Evolutionary conservation across 805 yeast genomes (phyloP), one percentile per base, ranked within the genome.

Genomic region (Starmera pachycereana): DNA sequence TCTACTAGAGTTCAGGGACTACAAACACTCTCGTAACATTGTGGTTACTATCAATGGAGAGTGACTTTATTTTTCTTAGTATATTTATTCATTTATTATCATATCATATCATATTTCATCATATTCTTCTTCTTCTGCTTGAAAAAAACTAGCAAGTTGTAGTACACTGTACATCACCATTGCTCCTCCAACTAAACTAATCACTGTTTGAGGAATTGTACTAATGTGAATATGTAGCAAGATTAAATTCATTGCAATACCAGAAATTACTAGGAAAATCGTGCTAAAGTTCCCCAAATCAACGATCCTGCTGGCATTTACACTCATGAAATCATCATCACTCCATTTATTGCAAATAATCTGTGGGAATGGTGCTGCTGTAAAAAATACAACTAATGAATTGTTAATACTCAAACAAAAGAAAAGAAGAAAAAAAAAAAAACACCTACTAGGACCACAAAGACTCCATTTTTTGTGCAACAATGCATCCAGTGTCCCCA

Each of bases 381-480:
- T 61, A 52, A 75, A 76, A 44, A 76, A 58, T 8, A 66, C 39
- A 5, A 64, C 77, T 46, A 59, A 62, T 43, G 44, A 13, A 33
- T 37, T 19, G 34, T 36, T 32, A 32, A 34, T 36, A 16, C 19
- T 18, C 19, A 33, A 40, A 32, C 10, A 14, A 34, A 38, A 16
- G 16, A 33, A 16, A 30, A 19, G 13, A 30, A 13, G n/a, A n/a
- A 14, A 34, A 38, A 16, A 19, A 33, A 16, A 30, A 19, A 16
- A 30, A 13, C 7, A 63, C 72, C 32, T 44, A 66, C 71, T 65
- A 37, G 78, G 76, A 29, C 78, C 62, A 41, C 84, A 65, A 8
- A 95, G 92, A 48, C 74, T 68, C 95, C 94, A 85, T 56, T 81
- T 83, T 37, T 81, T 80, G 56, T 71, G 81, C 8, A 86, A 65